Base-by-base conservation (phyloP, 306 rosid genomes). In the Heteromeles arbutifolia region DNA sequence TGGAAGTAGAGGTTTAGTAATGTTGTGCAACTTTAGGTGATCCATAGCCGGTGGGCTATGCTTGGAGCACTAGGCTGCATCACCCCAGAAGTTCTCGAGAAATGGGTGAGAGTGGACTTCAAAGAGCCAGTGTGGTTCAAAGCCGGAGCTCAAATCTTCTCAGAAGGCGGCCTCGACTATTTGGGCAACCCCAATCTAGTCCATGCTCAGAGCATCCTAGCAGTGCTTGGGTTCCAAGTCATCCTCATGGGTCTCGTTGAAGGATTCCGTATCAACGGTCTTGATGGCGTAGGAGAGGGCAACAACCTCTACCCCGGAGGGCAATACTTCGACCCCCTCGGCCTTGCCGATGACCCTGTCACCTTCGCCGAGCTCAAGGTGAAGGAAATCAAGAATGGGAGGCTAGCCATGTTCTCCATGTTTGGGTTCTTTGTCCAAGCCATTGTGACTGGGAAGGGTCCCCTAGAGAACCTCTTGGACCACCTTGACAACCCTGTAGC, bases 341-440 rank as follows among this genome's bases (percentile, higher is more conserved):
- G 98, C 37, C 93, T 93, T 5, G 97, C 98, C 4, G 94, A 93
- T 52, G 98, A 93, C 82, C 98, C 98, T 0, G 88, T 39, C 71
- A 69, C 93, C 18, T 93, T 93, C 31, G 91, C 96, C 21, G 98
- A 91, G 82, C 97, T 93, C 13, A 93, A 93, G 82, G 96, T 91
- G 6, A 93, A 93, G 87, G 98, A 93, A 70, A 87, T 93, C 68
- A 93, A 93, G 90, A 93, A 91, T 45, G 94, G 97, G 22, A 77
- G 97, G 65, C 78, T 91, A 37, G 98, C 98, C 53, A 93, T 93
- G 98, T 93, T 93, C 83, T 87, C 98, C 19, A 93, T 89, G 98
- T 93, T 93, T 72, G 97, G 97, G 15, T 93, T 93, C 92, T 93
- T 91, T 80, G 98, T 93, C 56, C 98, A 93, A 75, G 98, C 98